Base-by-base conservation (phyloP, 139 green algal genomes). In the Chlamydomonas sp. region DNA sequence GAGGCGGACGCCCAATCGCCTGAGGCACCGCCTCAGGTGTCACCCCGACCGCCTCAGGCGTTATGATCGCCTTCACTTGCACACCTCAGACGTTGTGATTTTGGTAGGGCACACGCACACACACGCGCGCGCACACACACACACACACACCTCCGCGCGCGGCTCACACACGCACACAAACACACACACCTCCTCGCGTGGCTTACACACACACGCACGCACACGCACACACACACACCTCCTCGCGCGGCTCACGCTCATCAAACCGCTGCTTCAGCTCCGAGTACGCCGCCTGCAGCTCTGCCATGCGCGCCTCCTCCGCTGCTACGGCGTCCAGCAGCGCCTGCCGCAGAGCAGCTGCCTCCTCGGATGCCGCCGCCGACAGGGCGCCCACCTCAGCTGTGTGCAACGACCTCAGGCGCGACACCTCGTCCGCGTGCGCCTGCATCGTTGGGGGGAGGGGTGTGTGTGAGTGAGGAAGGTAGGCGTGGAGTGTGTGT, bases 201-300 rank as follows among this genome's bases (percentile, higher is more conserved):
- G 43, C 43, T 26, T 13, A 54, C 43, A 54, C 16, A 54, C 43
- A 26, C 16, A 54, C 43, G 20, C 16, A 54, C 43, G 20, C 16
- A 20, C 43, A 54, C 16, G 20, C 43, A 30, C 59, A 31, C 5
- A 20, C 28, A 28, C 47, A 20, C 31, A 79, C 35, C 48, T 88
- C 81, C 16, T 79, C 70, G 0, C 85, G 73, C 3, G 81, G 59
- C 72, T 79, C 78, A 20, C 85, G 73, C 35, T 69, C 73, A 22
- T 73, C 66, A 36, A 60, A 89, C 35, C 58, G 62, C 0, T 43
- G 50, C 33, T 81, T 28, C 36, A 81, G 48, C 0, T 26, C 60
- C 5, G 5, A 16, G 37, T 82, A 75, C 39, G 63, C 37, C 69
- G 78, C 65, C 29, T 35, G 49, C 36, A 76, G 63, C 36, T 69